Conservation (phyloP, 208 protist species). For the Trypanosoma rangeli region DNA sequence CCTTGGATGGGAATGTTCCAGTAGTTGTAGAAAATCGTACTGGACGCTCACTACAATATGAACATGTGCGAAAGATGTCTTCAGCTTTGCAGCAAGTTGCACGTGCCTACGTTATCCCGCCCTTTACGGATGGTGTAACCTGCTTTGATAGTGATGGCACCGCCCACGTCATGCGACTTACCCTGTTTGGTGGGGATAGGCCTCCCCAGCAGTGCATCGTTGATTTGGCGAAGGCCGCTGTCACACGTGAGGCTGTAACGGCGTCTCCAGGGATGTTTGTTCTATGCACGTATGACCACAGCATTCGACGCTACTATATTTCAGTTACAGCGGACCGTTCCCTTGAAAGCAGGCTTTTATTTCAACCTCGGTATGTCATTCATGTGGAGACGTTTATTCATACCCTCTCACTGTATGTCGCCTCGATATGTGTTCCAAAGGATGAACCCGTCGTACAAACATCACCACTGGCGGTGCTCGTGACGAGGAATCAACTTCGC, state of each 20-base stretch:
- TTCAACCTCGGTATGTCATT: conserved; percentile 32
- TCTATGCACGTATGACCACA: conserved; percentile 34
- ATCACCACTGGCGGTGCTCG: conserved; percentile 30
- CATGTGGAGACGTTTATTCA: conserved; percentile 41
- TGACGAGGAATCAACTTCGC: conserved; percentile 18
- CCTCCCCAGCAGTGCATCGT: conserved; percentile 11
- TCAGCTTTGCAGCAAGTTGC: background rate
- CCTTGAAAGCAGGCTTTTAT: conserved; percentile 37
- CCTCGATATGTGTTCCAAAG: conserved; percentile 31
- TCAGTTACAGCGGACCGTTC: conserved; percentile 39
- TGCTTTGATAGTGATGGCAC: conserved; percentile 23
- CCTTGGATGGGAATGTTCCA: conserved; percentile 21
- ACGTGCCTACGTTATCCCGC: conserved; percentile 18
- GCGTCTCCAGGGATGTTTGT: conserved; percentile 31
- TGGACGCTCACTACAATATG: conserved; percentile 31
- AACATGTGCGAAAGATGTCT: conserved; percentile 20
- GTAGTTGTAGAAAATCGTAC: conserved; percentile 58
- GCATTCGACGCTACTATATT: conserved; percentile 31
- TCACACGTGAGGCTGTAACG: conserved; percentile 17
- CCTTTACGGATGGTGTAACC: conserved; percentile 32
- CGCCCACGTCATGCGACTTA: conserved; percentile 18
- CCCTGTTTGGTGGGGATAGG: conserved; percentile 12
- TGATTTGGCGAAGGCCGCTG: conserved; percentile 25
- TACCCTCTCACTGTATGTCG: conserved; percentile 34
- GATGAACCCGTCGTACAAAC: conserved; percentile 30